phyloP scores from a whole-genome alignment of 2,329 filamentous ascomycete species.

The Aureobasidium uvarum region DNA sequence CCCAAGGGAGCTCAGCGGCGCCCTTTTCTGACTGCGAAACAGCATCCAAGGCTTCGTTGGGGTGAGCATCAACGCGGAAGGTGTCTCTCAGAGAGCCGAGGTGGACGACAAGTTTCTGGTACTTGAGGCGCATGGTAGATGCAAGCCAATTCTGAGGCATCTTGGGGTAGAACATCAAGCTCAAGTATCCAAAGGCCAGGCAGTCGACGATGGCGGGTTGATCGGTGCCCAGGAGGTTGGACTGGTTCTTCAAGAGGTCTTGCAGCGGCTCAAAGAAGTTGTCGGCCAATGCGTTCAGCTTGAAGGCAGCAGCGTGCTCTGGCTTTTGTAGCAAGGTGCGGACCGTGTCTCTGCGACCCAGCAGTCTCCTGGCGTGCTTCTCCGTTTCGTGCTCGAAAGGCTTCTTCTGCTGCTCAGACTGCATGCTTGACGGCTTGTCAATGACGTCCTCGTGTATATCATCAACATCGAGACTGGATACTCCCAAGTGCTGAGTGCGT shows the following conservation, averaged over 20 bases:
- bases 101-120: slow-evolving; percentile 42
- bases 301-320: slow-evolving; percentile 70
- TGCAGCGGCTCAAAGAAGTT: slow-evolving; percentile 71
- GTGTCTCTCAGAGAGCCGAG: slow-evolving; percentile 33
- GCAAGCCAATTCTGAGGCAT: slow-evolving; percentile 63
- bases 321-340: slow-evolving; percentile 62
- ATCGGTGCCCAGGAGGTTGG: slow-evolving; percentile 55
- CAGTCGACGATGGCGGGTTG: slow-evolving; percentile 70
- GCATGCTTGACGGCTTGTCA: slow-evolving; percentile 34
- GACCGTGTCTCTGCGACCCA: slow-evolving; percentile 59
- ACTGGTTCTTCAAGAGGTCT: slow-evolving; percentile 57
- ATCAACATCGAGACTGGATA: slow-evolving; percentile 49
- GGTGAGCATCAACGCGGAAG: slow-evolving; percentile 30
- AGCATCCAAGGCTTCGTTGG: slow-evolving; percentile 18
- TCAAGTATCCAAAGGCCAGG: slow-evolving; percentile 74
- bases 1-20: slow-evolving; percentile 18
- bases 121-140: slow-evolving; percentile 55
- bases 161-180: slow-evolving; percentile 64
- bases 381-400: slow-evolving; percentile 37
- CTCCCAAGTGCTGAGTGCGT: slow-evolving; percentile 58
- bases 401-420: slow-evolving; percentile 31
- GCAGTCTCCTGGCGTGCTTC: slow-evolving; percentile 50
- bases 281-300: slow-evolving; percentile 68
- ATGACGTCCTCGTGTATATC: slow-evolving; percentile 42
- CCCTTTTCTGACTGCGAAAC: slow-evolving; percentile 3